Conservation (phyloP, 257 asterid species). For the Petrea volubilis region DNA sequence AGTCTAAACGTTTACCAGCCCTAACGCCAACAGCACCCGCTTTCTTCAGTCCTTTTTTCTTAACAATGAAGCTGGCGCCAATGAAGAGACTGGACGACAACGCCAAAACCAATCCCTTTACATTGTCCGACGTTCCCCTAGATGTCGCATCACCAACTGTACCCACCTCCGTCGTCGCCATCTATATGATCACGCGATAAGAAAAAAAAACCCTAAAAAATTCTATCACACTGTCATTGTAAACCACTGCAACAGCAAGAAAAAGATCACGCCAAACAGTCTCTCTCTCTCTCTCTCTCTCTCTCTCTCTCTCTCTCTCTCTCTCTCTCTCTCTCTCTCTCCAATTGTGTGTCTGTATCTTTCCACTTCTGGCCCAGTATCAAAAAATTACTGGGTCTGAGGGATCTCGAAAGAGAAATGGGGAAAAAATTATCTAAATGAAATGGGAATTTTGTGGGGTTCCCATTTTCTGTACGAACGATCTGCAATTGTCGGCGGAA, state of each 20-base stretch:
- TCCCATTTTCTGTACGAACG: slow-evolving; percentile 2
- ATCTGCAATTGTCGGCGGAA: slow-evolving; percentile 36
- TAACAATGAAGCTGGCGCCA: slow-evolving; percentile 91
- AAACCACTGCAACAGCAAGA: slow-evolving; percentile 6
- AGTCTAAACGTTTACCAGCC: slow-evolving; percentile 55
- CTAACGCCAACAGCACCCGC: slow-evolving; percentile 85
- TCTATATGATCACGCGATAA: not conserved
- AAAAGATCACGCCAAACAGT: not conserved
- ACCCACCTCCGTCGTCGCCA: slow-evolving; percentile 55
- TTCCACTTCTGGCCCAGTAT: slow-evolving; percentile 24
- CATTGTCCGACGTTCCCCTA: slow-evolving; percentile 80
- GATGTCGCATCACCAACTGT: slow-evolving; percentile 35
- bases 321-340: too few species aligned
- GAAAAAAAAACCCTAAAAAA: not conserved
- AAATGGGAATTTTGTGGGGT: slow-evolving; percentile 15
- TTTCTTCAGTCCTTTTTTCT: slow-evolving; percentile 86
- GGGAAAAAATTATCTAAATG: not conserved
- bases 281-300: not conserved
- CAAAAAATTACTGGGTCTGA: not conserved
- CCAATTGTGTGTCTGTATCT: not conserved
- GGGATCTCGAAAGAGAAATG: slow-evolving; percentile 21
- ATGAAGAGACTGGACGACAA: slow-evolving; percentile 82
- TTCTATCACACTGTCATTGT: slow-evolving; percentile 28
- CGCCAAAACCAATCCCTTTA: slow-evolving; percentile 76
- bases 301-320: too few species aligned